Percentiles rank a stretch among this genome's conserved stretches.
These are phyloP conservation scores for Trichoderma asperelloides DNA, from an alignment of 495 filamentous ascomycete genomes.

Conservation along the genomic window DNA sequence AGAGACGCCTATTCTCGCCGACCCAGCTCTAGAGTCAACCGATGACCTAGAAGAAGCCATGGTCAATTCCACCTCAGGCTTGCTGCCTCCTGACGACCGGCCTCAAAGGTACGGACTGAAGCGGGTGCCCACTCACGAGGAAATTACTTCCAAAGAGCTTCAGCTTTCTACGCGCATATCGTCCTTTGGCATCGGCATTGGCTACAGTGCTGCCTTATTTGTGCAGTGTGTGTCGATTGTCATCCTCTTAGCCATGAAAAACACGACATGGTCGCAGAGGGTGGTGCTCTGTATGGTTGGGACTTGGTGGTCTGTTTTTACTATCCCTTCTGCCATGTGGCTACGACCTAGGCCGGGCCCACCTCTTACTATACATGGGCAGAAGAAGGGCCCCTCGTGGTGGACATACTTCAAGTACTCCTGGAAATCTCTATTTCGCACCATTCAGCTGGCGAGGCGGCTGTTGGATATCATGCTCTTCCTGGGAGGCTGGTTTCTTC, in stretches of 20 bases:
- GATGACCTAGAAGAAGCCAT: slow-evolving; percentile 11
- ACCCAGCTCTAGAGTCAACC: slow-evolving; percentile 12
- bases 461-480: slow-evolving; percentile 85
- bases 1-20: slow-evolving; percentile 11
- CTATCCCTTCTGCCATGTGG: slow-evolving; percentile 82
- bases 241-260: slow-evolving; percentile 58
- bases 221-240: slow-evolving; percentile 70
- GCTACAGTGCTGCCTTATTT: slow-evolving; percentile 75
- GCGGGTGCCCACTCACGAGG: slow-evolving; percentile 28
- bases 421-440: slow-evolving; percentile 79
- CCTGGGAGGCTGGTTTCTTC: slow-evolving; percentile 84
- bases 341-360: slow-evolving; percentile 86
- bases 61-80: slow-evolving; percentile 37
- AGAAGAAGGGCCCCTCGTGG: slow-evolving; percentile 15
- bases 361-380: slow-evolving; percentile 38
- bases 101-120: slow-evolving; percentile 27
- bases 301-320: slow-evolving; percentile 91
- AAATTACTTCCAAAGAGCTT: slow-evolving; percentile 55
- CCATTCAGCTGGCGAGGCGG: slow-evolving; percentile 64
- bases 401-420: slow-evolving; percentile 49
- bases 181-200: slow-evolving; percentile 80
- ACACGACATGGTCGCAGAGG: slow-evolving; percentile 68
- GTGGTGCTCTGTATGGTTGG: slow-evolving; percentile 81
- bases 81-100: slow-evolving; percentile 22
- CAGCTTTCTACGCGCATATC: slow-evolving; percentile 77